Conservation (phyloP, 1,139 yeast species). For the Wickerhamomyces sp. region DNA sequence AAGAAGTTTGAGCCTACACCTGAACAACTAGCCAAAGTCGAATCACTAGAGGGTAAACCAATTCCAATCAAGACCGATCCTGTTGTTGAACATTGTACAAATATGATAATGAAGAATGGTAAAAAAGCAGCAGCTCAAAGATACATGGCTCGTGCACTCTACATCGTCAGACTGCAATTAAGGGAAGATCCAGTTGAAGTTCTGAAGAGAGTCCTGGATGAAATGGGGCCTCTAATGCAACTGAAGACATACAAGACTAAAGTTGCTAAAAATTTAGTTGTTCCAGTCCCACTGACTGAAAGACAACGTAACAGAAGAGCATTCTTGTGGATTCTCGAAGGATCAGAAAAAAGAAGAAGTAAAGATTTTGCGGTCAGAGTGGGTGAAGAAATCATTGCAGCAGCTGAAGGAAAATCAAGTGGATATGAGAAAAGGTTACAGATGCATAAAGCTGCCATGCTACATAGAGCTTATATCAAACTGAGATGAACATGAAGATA, state of each 20-base stretch:
- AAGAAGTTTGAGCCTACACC: constrained; percentile 19
- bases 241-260: constrained; percentile 79
- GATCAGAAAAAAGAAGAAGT: constrained; percentile 73
- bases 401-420: constrained; percentile 72
- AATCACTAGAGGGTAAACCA: constrained; percentile 40
- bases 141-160: constrained; percentile 70
- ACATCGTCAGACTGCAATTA: constrained; percentile 67
- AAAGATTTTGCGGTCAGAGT: constrained; percentile 81
- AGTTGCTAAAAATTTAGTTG: constrained; percentile 72
- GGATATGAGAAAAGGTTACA: constrained; percentile 81
- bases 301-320: constrained; percentile 86
- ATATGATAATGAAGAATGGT: constrained; percentile 91
- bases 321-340: constrained; percentile 85
- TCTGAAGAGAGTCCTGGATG: constrained; percentile 69
- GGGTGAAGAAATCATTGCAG: constrained; percentile 82
- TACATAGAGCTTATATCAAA: constrained; percentile 69
- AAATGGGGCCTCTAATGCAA: constrained; percentile 79
- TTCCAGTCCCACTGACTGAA: constrained; percentile 78
- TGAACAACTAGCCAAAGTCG: constrained; percentile 21
- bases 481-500: constrained; percentile 26
- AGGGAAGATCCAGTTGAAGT: constrained; percentile 74
- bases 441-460: constrained; percentile 81
- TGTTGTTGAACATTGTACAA: constrained; percentile 69
- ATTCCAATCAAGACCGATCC: constrained; percentile 67
- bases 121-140: constrained; percentile 78